These are phyloP conservation scores for Fistulifera pelliculosa DNA, from an alignment of 108 stramenopile genomes.

Conservation along the genomic window DNA sequence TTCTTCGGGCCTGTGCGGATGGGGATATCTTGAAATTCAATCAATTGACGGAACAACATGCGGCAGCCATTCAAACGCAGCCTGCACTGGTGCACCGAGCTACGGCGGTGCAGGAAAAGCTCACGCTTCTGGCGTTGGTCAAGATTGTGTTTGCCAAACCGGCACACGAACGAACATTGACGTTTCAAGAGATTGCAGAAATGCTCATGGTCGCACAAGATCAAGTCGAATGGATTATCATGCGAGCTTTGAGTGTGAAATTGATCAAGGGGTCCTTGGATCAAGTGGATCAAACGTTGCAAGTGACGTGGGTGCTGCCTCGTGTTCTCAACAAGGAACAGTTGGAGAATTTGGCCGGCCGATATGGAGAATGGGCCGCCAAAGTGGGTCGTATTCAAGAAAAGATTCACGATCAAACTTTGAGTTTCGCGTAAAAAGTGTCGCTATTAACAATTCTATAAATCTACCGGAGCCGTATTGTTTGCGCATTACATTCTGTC, in stretches of 20 bases:
- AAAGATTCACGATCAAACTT: slow-evolving; percentile 44
- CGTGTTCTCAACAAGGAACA: slow-evolving; percentile 79
- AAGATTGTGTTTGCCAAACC: slow-evolving; percentile 89
- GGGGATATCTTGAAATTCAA: slow-evolving; percentile 85
- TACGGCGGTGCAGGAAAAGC: slow-evolving; percentile 89
- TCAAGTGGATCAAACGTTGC: slow-evolving; percentile 73
- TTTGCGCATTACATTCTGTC: no score
- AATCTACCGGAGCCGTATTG: no score
- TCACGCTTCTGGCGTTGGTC: slow-evolving; percentile 89
- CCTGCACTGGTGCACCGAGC: slow-evolving; percentile 78
- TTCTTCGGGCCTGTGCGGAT: slow-evolving; percentile 73
- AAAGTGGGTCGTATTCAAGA: slow-evolving; percentile 62
- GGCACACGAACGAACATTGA: slow-evolving; percentile 78
- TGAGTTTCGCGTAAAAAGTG: not conserved
- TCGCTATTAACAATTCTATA: not conserved
- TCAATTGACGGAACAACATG: slow-evolving; percentile 39
- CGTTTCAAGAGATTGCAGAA: slow-evolving; percentile 83
- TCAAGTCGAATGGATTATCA: slow-evolving; percentile 97
- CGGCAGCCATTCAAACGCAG: slow-evolving; percentile 60
- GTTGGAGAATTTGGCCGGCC: slow-evolving; percentile 61
- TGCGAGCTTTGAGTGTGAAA: slow-evolving; percentile 92
- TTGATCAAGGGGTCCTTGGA: slow-evolving; percentile 86
- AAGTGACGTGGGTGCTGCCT: slow-evolving; percentile 98
- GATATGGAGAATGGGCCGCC: slow-evolving; percentile 80
- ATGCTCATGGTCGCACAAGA: slow-evolving; percentile 55